Percentiles rank a stretch among this genome's conserved stretches.
Evolutionary conservation across 768 basidiomycete genomes (phyloP).

Genomic region (Tricholoma sp.): DNA sequence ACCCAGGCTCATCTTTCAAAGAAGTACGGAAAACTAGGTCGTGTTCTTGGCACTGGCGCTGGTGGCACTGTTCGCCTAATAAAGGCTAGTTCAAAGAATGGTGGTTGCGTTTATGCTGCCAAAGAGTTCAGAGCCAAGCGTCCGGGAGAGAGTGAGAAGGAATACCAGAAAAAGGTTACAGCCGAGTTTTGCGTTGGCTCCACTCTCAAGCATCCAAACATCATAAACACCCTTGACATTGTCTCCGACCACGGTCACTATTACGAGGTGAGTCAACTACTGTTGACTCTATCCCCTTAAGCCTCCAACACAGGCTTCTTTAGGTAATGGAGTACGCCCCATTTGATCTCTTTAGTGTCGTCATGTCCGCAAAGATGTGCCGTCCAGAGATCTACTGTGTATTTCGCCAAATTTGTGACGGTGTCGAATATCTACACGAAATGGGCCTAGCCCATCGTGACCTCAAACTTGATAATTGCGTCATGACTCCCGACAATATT

Average conservation of each 20-base stretch:
- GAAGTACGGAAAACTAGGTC: constrained; percentile 99
- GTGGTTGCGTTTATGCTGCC: constrained; percentile 86
- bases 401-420: constrained; percentile 97
- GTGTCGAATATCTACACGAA: constrained; percentile 96
- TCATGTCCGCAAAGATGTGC: constrained; percentile 99
- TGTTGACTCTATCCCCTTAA: constrained; percentile 8
- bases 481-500: constrained; percentile 92
- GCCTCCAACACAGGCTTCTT: constrained; percentile 7
- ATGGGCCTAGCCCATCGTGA: constrained; percentile 98
- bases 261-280: constrained; percentile 72
- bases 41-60: constrained; percentile 90
- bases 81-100: constrained; percentile 77
- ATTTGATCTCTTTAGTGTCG: constrained; percentile 96
- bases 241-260: constrained; percentile 97
- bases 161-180: constrained; percentile 99
- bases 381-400: constrained; percentile 99
- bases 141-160: constrained; percentile 84
- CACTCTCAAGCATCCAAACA: constrained; percentile 89
- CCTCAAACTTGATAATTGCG: constrained; percentile 99
- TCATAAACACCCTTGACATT: constrained; percentile 98
- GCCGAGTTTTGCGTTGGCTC: constrained; percentile 98
- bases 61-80: constrained; percentile 98
- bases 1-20: constrained; percentile 92
- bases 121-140: constrained; percentile 96
- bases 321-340: constrained; percentile 99